These are phyloP conservation scores for Coemansia sp. DNA, from an alignment of 371 early-diverging fungal species.

Conservation along the genomic window DNA sequence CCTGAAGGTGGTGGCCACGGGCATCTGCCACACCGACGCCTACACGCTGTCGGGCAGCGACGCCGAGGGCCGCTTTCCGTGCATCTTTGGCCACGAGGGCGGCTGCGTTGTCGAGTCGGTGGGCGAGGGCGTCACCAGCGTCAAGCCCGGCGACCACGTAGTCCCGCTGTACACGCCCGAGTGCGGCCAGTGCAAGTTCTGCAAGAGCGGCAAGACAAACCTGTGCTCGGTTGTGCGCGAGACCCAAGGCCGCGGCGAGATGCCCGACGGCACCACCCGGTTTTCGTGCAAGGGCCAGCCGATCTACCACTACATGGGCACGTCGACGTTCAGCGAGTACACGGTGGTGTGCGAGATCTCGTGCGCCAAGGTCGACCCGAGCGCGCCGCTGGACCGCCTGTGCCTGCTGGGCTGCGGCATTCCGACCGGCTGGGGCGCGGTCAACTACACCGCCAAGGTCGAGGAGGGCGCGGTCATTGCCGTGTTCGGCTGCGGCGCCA, in stretches of 20 bases:
- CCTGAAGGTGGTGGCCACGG: slow-evolving; percentile 85
- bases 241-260: slow-evolving; percentile 92
- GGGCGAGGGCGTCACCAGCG: slow-evolving; percentile 93
- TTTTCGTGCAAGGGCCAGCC: slow-evolving; percentile 88
- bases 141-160: slow-evolving; percentile 90
- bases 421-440: slow-evolving; percentile 96
- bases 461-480: slow-evolving; percentile 76
- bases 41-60: slow-evolving; percentile 91
- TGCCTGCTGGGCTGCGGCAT: slow-evolving; percentile 95
- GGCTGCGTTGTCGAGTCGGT: slow-evolving; percentile 94
- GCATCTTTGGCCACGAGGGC: slow-evolving; percentile 95
- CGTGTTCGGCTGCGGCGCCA: slow-evolving; percentile 94
- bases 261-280: slow-evolving; percentile 93
- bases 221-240: slow-evolving; percentile 87
- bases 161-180: slow-evolving; percentile 93
- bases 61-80: slow-evolving; percentile 87
- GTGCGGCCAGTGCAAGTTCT: slow-evolving; percentile 94
- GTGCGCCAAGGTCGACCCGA: slow-evolving; percentile 80
- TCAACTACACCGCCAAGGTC: slow-evolving; percentile 88
- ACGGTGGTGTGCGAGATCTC: slow-evolving; percentile 91
- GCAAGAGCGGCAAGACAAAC: slow-evolving; percentile 93
- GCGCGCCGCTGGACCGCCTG: slow-evolving; percentile 78
- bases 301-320: slow-evolving; percentile 96
- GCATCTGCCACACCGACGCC: slow-evolving; percentile 93
- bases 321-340: slow-evolving; percentile 94